phyloP scores from a whole-genome alignment of 2,329 filamentous ascomycete genomes.

The Colletotrichum endophyticum region DNA sequence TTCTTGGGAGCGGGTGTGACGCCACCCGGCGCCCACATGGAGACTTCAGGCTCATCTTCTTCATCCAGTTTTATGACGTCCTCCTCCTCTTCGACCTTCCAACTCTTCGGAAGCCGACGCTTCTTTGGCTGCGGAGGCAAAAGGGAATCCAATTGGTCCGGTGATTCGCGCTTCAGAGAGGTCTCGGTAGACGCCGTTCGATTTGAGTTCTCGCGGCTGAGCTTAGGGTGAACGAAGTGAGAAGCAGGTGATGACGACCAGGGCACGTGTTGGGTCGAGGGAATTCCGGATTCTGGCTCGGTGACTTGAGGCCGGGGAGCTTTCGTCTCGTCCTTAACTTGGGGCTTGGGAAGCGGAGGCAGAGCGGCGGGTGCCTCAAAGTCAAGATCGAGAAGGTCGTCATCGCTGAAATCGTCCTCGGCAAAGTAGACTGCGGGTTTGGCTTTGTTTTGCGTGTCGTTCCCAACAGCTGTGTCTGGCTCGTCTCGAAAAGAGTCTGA shows the following conservation, averaged over 20 bases:
- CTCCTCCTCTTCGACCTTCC: slow-evolving; percentile 27
- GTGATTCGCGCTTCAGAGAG: slow-evolving; percentile 48
- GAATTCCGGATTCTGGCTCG: neutral
- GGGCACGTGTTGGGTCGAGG: slow-evolving; percentile 48
- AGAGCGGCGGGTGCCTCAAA: slow-evolving; percentile 64
- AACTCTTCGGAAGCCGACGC: slow-evolving; percentile 66
- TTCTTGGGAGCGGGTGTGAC: slow-evolving; percentile 37
- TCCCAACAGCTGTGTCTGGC: slow-evolving; percentile 22
- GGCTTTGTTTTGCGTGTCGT: slow-evolving; percentile 26
- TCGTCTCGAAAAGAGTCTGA: slow-evolving; percentile 54
- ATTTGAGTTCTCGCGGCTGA: slow-evolving; percentile 18
- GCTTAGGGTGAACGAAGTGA: slow-evolving; percentile 45
- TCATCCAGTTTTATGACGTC: slow-evolving; percentile 27
- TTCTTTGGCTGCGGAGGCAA: slow-evolving; percentile 57
- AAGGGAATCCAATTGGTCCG: slow-evolving; percentile 31
- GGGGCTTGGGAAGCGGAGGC: slow-evolving; percentile 30
- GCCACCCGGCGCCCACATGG: neutral
- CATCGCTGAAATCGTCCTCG: slow-evolving; percentile 87
- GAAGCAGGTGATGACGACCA: slow-evolving; percentile 75
- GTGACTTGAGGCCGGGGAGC: slow-evolving; percentile 19
- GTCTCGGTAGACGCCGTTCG: slow-evolving; percentile 25
- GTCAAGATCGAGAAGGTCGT: slow-evolving; percentile 76
- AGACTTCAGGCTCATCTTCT: slow-evolving; percentile 31
- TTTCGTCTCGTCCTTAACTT: slow-evolving; percentile 29
- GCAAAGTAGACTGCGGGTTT: slow-evolving; percentile 62